A percentile compares a stretch with the other conserved stretches of the same genome.
phyloP scores from a whole-genome alignment of 495 filamentous ascomycete genomes.

The Penicillium roqueforti region DNA sequence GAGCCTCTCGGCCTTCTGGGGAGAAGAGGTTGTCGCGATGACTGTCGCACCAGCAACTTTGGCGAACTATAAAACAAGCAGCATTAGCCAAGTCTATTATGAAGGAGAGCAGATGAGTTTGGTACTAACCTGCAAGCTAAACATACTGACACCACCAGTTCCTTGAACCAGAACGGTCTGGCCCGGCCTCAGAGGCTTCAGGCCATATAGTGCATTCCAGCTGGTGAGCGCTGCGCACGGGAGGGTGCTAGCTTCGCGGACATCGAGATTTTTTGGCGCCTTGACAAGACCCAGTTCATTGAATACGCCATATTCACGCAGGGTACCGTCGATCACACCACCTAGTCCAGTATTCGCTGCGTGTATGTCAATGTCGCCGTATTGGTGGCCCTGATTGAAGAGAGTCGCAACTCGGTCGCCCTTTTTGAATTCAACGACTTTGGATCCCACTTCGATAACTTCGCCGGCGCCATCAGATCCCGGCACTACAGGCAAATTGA shows the following conservation, averaged over 20 bases:
- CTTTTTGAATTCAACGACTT: constrained; percentile 61
- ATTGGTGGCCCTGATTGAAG: constrained; percentile 75
- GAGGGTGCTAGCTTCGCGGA: constrained; percentile 62
- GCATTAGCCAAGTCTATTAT: background rate
- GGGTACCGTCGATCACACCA: constrained; percentile 63
- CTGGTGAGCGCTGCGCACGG: constrained; percentile 71
- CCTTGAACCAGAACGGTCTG: constrained; percentile 73
- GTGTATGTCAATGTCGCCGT: constrained; percentile 47
- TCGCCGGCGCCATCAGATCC: constrained; percentile 76
- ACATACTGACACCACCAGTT: constrained; percentile 77
- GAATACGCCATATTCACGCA: constrained; percentile 70
- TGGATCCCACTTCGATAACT: constrained; percentile 62
- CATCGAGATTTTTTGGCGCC: constrained; percentile 58
- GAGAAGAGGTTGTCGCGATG: constrained; percentile 74
- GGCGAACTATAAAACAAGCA: constrained; percentile 56
- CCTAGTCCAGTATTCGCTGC: constrained; percentile 58
- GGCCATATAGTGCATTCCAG: constrained; percentile 79
- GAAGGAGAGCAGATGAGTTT: background rate
- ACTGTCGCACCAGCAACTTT: constrained; percentile 78
- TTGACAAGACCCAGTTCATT: constrained; percentile 65
- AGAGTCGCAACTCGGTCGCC: constrained; percentile 72
- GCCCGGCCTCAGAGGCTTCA: constrained; percentile 62
- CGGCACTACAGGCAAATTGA: constrained; percentile 56
- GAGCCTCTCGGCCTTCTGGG: constrained; percentile 59
- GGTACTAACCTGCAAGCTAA: constrained; percentile 62